These are phyloP conservation scores for Wickerhamomyces bisporus DNA, from an alignment of 805 yeast species.

Conservation along the genomic window DNA sequence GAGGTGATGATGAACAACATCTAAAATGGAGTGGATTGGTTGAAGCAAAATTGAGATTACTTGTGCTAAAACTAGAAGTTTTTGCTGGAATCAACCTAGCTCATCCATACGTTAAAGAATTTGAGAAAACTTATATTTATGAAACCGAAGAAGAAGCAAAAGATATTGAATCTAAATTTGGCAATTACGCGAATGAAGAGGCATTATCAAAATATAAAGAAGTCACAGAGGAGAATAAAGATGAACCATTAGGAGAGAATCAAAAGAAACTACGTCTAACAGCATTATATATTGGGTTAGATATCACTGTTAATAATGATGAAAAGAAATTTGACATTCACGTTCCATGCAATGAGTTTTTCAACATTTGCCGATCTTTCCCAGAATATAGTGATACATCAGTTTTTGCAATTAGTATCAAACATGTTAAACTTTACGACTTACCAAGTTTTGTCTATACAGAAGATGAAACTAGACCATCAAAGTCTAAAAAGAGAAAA, in stretches of 20 bases:
- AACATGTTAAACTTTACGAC: conserved; percentile 71
- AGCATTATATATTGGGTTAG: conserved; percentile 77
- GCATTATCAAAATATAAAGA: conserved; percentile 29
- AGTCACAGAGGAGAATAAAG: conserved; percentile 32
- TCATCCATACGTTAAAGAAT: conserved; percentile 83
- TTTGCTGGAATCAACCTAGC: conserved; percentile 73
- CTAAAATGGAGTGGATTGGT: conserved; percentile 90
- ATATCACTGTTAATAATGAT: conserved; percentile 32
- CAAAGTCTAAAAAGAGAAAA: conserved; percentile 54
- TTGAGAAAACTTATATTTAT: conserved; percentile 49
- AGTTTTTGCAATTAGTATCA: conserved; percentile 51
- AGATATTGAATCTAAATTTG: conserved; percentile 56
- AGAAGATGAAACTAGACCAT: conserved; percentile 75
- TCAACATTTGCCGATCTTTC: conserved; percentile 72
- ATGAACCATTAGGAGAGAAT: conserved; percentile 28
- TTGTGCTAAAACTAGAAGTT: conserved; percentile 80
- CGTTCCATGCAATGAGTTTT: conserved; percentile 87
- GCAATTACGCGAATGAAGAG: conserved; percentile 51
- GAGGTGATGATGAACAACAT: conserved; percentile 73
- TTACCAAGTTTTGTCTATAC: conserved; percentile 80
- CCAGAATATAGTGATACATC: conserved; percentile 57
- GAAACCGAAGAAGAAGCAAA: conserved; percentile 49
- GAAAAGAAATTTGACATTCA: conserved; percentile 75
- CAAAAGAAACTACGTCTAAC: conserved; percentile 51
- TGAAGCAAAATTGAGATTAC: conserved; percentile 75